These are phyloP conservation scores for Neotropicomus parvogracilis DNA, from an alignment of 1,284 basidiomycete species.

Conservation along the genomic window DNA sequence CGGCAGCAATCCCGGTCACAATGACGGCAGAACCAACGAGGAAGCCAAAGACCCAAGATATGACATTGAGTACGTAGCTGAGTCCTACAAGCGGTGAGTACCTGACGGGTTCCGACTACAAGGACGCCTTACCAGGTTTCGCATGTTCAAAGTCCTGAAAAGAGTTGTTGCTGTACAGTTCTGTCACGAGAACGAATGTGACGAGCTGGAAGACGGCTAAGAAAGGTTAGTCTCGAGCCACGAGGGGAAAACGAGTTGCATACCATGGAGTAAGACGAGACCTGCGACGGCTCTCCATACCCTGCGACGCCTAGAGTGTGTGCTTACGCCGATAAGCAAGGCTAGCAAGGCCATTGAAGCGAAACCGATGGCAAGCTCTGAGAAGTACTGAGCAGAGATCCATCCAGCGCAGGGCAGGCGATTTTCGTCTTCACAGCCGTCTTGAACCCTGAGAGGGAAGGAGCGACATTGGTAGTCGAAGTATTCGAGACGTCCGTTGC, in stretches of 20 bases:
- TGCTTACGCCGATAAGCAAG: conserved; percentile 65
- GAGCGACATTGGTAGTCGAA: conserved; percentile 57
- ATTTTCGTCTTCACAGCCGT: conserved; percentile 62
- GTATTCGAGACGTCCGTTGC: conserved; percentile 46
- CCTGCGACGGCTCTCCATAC: conserved; percentile 71
- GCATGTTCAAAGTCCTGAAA: conserved; percentile 56
- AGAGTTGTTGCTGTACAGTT: conserved; percentile 46
- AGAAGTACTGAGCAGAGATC: conserved; percentile 64
- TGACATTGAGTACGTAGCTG: conserved; percentile 53
- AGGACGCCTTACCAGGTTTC: conserved; percentile 49
- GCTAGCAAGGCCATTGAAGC: conserved; percentile 54
- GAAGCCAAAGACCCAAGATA: conserved; percentile 60
- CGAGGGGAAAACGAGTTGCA: conserved; percentile 13
- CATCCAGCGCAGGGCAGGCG: conserved; percentile 60
- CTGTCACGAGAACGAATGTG: conserved; percentile 63
- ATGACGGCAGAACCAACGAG: conserved; percentile 52
- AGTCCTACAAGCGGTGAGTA: conserved; percentile 39
- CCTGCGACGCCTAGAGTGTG: conserved; percentile 64
- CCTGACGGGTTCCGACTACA: not conserved
- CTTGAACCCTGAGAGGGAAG: conserved; percentile 60
- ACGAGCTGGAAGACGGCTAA: conserved; percentile 58
- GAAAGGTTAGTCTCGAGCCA: not conserved
- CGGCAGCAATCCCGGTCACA: conserved; percentile 62
- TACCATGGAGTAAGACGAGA: conserved; percentile 59
- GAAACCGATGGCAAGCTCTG: conserved; percentile 61